These are phyloP conservation scores for Microstegium vimineum DNA, from an alignment of 176 grass and related monocot genomes.

Conservation along the genomic window DNA sequence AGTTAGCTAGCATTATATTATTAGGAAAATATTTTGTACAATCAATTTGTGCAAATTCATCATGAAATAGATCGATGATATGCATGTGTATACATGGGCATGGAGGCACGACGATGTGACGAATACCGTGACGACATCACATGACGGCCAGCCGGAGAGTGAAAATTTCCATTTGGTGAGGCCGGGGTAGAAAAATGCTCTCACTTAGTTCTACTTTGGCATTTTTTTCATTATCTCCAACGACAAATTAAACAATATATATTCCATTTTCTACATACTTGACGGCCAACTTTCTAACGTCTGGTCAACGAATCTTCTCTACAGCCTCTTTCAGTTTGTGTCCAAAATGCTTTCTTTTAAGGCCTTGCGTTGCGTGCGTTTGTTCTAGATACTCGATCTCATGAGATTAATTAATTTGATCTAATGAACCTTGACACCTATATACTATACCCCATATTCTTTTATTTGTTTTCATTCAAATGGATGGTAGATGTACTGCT, in stretches of 20 bases:
- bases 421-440: no score
- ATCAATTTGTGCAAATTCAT: background rate
- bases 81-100: no score
- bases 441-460: no score
- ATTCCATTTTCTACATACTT: background rate
- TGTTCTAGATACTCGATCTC: background rate
- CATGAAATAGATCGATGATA: background rate
- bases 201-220: background rate
- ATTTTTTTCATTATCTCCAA: background rate
- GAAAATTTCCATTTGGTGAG: background rate
- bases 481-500: background rate
- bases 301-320: background rate
- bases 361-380: background rate
- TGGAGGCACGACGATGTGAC: background rate
- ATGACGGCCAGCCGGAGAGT: background rate
- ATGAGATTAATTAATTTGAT: no score
- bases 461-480: background rate
- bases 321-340: background rate
- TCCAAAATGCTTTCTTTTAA: background rate
- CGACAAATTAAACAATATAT: background rate
- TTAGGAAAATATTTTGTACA: background rate
- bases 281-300: background rate
- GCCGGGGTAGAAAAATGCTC: background rate
- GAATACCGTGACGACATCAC: background rate
- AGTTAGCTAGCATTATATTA: no score